Evolutionary conservation across 2,329 filamentous ascomycete genomes (phyloP), one percentile per base, ranked within the genome.

Genomic region (Beauveria varroae): DNA sequence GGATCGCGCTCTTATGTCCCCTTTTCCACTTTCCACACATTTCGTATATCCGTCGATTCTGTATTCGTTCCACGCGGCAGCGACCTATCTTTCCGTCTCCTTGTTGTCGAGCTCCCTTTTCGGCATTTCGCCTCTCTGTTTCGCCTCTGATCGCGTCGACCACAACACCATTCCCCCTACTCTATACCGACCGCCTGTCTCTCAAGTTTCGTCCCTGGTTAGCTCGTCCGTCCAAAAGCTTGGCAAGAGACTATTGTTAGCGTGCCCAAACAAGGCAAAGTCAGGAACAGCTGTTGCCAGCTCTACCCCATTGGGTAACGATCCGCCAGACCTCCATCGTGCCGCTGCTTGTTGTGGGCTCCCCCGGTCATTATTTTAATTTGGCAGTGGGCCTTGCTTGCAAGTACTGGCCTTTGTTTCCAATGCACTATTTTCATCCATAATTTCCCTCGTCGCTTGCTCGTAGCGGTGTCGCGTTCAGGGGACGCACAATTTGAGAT

Each of bases 231-330:
- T 34, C 30, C 30, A 34, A 34, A 30, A 34, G 30, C 30, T 34
- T 34, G 30, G 30, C 30, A 41, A 18, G 5, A 47, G 30, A 28
- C 41, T 18, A 41, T 26, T 57, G 56, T 30, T 58, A 58, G 56
- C 46, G 44, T 44, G 34, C 57, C 49, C 10, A 34, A 52, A 59
- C 26, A 26, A 34, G 57, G 57, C n/a, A 20, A 60, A 59, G 54
- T 22, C 59, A 47, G 52, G 34, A 63, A 51, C 46, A 63, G 49
- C 60, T 64, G 40, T 63, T 62, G 56, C 44, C 53, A 56, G 49
- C 46, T 18, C 20, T 62, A 18, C 24, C 59, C 57, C 40, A 57
- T 63, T 60, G 26, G 46, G 57, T 34, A 59, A 50, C 24, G 57
- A 59, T 59, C 54, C 54, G 54, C 57, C 22, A 14, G n/a, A 30